Percentiles rank a stretch among this genome's conserved stretches.
These are phyloP conservation scores for Malbranchea zuffiana DNA, from an alignment of 2,329 filamentous ascomycete genomes.

Conservation along the genomic window DNA sequence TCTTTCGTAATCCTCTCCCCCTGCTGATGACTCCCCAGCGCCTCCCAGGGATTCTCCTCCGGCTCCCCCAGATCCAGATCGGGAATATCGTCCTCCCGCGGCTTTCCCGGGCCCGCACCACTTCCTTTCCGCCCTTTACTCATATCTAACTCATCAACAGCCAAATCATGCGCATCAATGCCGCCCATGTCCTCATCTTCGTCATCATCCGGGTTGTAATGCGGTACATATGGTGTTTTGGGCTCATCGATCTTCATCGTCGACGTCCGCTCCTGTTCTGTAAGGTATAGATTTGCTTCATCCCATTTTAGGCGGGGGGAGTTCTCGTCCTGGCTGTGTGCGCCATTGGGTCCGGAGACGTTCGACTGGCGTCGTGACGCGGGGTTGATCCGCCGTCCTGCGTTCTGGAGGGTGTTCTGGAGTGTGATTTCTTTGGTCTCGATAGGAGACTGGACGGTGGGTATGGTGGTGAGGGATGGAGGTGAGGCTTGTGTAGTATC, in stretches of 20 bases:
- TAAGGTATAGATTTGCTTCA: slow-evolving; percentile 92
- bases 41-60: slow-evolving; percentile 49
- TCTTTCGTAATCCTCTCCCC: slow-evolving; percentile 36
- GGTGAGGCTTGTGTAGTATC: slow-evolving; percentile 23
- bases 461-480: slow-evolving; percentile 23
- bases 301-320: slow-evolving; percentile 90
- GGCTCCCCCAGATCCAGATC: slow-evolving; percentile 86
- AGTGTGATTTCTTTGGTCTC: slow-evolving; percentile 78
- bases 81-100: slow-evolving; percentile 69
- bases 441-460: slow-evolving; percentile 36
- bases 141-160: slow-evolving; percentile 57
- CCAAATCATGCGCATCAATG: slow-evolving; percentile 59
- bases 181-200: slow-evolving; percentile 51
- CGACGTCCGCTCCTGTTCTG: slow-evolving; percentile 85
- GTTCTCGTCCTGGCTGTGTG: slow-evolving; percentile 45
- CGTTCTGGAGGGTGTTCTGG: slow-evolving; percentile 89
- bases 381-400: slow-evolving; percentile 64
- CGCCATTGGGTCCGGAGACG: slow-evolving; percentile 35
- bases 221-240: slow-evolving; percentile 90
- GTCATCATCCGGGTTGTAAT: slow-evolving; percentile 83
- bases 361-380: slow-evolving; percentile 60
- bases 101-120: slow-evolving; percentile 17
- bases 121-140: slow-evolving; percentile 27
- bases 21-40: slow-evolving; percentile 20
- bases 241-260: slow-evolving; percentile 99